phyloP scores from a whole-genome alignment of 371 early-diverging fungal genomes.

The Umbelopsis sp. region DNA sequence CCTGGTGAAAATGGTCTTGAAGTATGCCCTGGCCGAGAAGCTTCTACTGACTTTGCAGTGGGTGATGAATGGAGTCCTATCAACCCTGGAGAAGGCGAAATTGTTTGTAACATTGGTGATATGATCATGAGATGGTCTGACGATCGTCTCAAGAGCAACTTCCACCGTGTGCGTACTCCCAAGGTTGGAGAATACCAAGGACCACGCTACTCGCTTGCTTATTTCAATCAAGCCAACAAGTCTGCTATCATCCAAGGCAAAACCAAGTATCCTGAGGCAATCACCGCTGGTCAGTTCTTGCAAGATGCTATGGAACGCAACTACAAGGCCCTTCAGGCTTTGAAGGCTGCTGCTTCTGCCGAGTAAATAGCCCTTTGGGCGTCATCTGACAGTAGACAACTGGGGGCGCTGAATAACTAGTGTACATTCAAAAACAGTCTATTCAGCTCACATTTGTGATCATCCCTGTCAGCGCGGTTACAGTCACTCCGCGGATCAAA shows the following conservation, averaged over 20 bases:
- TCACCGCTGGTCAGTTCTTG: constrained; percentile 39
- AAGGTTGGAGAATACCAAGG: constrained; percentile 40
- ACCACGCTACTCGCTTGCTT: constrained; percentile 41
- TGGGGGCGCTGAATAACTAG: constrained; percentile 10
- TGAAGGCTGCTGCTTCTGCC: constrained; percentile 25
- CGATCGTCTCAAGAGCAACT: constrained; percentile 36
- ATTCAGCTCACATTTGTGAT: constrained; percentile 8
- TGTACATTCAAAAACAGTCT: constrained; percentile 29
- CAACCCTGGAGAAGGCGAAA: constrained; percentile 34
- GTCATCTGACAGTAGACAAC: not conserved
- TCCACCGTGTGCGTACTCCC: constrained; percentile 38
- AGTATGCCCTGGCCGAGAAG: constrained; percentile 38
- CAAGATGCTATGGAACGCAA: constrained; percentile 39
- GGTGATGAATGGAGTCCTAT: constrained; percentile 39
- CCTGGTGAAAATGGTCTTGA: constrained; percentile 37
- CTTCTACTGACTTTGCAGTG: constrained; percentile 35
- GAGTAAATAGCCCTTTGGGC: not conserved
- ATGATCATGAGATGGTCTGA: constrained; percentile 46
- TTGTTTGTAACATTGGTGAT: constrained; percentile 42
- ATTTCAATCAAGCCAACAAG: constrained; percentile 40
- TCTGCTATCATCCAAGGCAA: constrained; percentile 41
- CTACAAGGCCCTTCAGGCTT: constrained; percentile 32
- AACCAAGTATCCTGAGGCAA: constrained; percentile 34
- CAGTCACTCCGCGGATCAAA: constrained; percentile 31
- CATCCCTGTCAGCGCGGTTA: constrained; percentile 25